These are phyloP conservation scores for Sclerotinia nivalis DNA, from an alignment of 2,329 filamentous ascomycete genomes.

Conservation along the genomic window DNA sequence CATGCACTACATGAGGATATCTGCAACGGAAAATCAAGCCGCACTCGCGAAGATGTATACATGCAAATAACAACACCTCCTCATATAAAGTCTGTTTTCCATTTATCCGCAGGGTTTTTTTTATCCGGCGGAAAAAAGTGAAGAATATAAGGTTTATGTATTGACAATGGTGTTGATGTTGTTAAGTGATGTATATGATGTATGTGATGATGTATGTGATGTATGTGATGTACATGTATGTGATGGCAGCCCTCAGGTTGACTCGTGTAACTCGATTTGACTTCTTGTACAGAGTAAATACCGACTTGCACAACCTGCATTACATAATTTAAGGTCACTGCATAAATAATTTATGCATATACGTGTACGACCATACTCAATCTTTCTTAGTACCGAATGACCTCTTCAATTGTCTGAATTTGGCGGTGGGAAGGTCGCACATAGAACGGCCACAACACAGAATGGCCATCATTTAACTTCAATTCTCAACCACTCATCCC, in stretches of 20 bases:
- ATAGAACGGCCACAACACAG: not conserved
- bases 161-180: not conserved
- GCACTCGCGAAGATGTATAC: not conserved
- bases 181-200: not conserved
- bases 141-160: not conserved
- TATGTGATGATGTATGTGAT: too few species aligned
- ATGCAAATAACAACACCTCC: not conserved
- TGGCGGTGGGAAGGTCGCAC: conserved; percentile 18
- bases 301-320: not conserved
- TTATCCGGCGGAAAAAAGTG: not conserved
- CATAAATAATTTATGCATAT: not conserved
- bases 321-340: not conserved
- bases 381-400: conserved; percentile 10
- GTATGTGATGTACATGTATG: too few species aligned
- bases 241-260: not conserved
- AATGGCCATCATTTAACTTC: conserved; percentile 17
- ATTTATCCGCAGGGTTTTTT: not conserved
- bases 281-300: too few species aligned
- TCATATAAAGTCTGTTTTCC: not conserved
- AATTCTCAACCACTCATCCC: conserved; percentile 15
- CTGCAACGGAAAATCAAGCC: not conserved
- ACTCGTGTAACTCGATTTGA: too few species aligned
- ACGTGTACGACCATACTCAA: not conserved
- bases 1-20: conserved; percentile 4
- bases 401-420: conserved; percentile 4